Evolutionary conservation across 306 rosid genomes (phyloP).

Genomic region (Medicago ruthenica): DNA sequence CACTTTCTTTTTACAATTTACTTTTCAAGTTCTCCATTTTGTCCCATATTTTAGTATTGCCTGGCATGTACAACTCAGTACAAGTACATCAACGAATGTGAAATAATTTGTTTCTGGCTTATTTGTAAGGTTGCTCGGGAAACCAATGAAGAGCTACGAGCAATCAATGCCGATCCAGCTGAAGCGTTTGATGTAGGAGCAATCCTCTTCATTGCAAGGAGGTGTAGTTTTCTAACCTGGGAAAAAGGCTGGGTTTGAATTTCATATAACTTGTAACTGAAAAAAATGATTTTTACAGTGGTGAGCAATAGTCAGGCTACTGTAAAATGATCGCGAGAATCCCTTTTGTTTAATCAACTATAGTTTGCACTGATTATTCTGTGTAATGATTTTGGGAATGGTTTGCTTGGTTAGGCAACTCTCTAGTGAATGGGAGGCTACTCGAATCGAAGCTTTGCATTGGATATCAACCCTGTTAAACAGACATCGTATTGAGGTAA

Average conservation of each 20-base stretch:
- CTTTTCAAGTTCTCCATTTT: slow-evolving; percentile 1
- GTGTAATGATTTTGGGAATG: slow-evolving; percentile 42
- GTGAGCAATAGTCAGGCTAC: slow-evolving; percentile 32
- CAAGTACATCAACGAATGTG: slow-evolving; percentile 17
- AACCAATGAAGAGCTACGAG: slow-evolving; percentile 92
- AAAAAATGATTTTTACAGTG: slow-evolving; percentile 28
- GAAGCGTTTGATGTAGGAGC: slow-evolving; percentile 93
- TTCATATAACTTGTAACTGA: slow-evolving; percentile 42
- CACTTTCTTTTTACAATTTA: not conserved
- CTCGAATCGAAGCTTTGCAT: slow-evolving; percentile 89
- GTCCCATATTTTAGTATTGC: not conserved
- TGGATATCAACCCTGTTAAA: slow-evolving; percentile 87
- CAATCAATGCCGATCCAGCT: slow-evolving; percentile 72
- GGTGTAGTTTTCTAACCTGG: slow-evolving; percentile 55
- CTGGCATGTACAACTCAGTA: not conserved
- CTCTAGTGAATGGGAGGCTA: slow-evolving; percentile 90
- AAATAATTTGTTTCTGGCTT: slow-evolving; percentile 36
- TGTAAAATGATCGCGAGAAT: slow-evolving; percentile 37
- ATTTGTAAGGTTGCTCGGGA: slow-evolving; percentile 86
- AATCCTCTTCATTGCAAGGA: slow-evolving; percentile 82
- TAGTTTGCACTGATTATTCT: slow-evolving; percentile 36
- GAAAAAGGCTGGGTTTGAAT: slow-evolving; percentile 47
- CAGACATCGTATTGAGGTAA: slow-evolving; percentile 90
- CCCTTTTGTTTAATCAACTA: slow-evolving; percentile 32
- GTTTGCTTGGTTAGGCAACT: slow-evolving; percentile 75